Conservation (phyloP, 2,329 filamentous ascomycete species). For the Raffaelea deltoideospora region DNA sequence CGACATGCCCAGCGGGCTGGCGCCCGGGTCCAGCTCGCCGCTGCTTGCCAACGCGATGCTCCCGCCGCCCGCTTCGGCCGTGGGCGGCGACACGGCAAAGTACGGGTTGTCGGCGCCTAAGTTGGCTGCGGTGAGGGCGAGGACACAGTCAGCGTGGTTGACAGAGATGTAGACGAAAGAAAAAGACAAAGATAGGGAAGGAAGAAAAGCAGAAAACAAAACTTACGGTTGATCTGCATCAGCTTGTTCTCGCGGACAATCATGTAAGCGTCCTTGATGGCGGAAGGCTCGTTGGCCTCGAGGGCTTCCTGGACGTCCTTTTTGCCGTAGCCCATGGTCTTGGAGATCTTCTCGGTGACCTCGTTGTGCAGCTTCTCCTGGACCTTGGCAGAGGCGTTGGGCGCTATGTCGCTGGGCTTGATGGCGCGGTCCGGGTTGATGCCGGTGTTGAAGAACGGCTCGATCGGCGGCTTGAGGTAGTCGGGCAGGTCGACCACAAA, state of each 20-base stretch:
- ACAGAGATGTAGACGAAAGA: background rate
- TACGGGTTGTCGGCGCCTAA: constrained; percentile 26
- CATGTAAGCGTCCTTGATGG: constrained; percentile 97
- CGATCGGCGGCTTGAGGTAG: constrained; percentile 74
- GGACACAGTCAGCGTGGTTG: constrained; percentile 15
- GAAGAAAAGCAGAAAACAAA: too few species aligned
- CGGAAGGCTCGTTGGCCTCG: constrained; percentile 81
- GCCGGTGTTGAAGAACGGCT: constrained; percentile 90
- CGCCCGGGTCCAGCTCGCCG: constrained; percentile 19
- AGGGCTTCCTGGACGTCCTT: constrained; percentile 91
- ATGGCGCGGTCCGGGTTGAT: constrained; percentile 88
- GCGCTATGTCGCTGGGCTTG: constrained; percentile 65
- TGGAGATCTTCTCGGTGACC: constrained; percentile 89
- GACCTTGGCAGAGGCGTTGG: constrained; percentile 59
- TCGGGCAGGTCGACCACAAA: constrained; percentile 74
- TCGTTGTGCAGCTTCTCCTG: constrained; percentile 84
- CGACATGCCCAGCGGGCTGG: constrained; percentile 38
- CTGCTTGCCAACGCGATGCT: constrained; percentile 29
- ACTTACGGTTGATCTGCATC: constrained; percentile 87
- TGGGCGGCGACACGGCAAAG: constrained; percentile 29
- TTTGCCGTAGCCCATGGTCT: constrained; percentile 94
- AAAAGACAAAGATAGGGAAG: constrained; percentile 15
- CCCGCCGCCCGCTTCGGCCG: constrained; percentile 37
- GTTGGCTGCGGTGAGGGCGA: constrained; percentile 28
- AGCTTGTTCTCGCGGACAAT: constrained; percentile 96